These are phyloP conservation scores for Backusella morwellensis DNA, from an alignment of 192 early-diverging fungal species.

Conservation along the genomic window DNA sequence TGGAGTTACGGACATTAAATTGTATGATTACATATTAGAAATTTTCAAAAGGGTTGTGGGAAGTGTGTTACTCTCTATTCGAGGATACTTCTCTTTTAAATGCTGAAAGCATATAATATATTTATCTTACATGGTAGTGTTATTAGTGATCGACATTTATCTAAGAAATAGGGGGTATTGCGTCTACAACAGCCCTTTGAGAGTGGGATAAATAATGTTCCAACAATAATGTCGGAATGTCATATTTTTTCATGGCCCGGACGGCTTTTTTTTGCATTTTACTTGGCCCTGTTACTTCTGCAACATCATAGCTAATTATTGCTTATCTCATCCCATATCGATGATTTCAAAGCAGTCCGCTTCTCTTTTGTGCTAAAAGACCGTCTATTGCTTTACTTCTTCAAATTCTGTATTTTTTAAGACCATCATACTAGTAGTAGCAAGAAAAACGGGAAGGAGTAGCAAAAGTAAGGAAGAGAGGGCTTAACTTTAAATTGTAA, in stretches of 20 bases:
- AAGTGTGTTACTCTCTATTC: background rate
- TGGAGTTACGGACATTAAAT: background rate
- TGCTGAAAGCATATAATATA: background rate
- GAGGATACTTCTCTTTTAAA: background rate
- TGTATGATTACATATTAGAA: background rate
- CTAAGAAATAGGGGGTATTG: background rate
- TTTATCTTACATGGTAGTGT: background rate
- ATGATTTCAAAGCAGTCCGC: background rate
- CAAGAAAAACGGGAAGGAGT: background rate
- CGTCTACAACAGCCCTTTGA: background rate
- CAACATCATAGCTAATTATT: background rate
- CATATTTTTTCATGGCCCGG: constrained; percentile 21
- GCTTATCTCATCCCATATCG: constrained; percentile 21
- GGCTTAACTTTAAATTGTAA: constrained; percentile 4
- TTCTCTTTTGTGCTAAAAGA: background rate
- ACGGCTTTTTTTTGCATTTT: constrained; percentile 28
- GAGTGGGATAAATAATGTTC: constrained; percentile 19
- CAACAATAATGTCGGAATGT: constrained; percentile 9
- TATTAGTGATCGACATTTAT: background rate
- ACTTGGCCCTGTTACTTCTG: constrained; percentile 29
- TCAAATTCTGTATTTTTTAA: background rate
- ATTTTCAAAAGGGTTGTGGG: background rate
- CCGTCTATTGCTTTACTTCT: constrained; percentile 1
- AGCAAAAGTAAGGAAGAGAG: background rate
- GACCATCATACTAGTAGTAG: background rate